A percentile compares a stretch with the other conserved stretches of the same genome.
Conservation (phyloP, 192 early-diverging fungal species). For the Podila horticola region DNA sequence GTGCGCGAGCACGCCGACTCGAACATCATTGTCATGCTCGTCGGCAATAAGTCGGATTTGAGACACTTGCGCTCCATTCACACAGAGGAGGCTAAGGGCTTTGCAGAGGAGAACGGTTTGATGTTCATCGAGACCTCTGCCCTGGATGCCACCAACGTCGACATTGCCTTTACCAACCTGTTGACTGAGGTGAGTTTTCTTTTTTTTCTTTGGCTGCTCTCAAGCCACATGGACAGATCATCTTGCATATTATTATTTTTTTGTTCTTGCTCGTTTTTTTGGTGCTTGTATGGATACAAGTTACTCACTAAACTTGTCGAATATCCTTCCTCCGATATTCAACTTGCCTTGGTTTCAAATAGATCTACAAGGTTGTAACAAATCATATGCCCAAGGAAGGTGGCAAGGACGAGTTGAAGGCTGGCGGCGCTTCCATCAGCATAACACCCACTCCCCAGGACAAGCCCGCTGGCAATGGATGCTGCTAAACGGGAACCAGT, state of each 20-base stretch:
- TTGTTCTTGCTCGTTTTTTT: background rate
- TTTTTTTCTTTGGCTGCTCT: background rate
- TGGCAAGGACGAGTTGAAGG: conserved; percentile 55
- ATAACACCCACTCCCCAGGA: conserved; percentile 50
- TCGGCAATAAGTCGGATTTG: conserved; percentile 96
- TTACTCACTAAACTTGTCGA: background rate
- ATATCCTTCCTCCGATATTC: background rate
- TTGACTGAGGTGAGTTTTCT: conserved; percentile 39
- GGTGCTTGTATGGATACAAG: background rate
- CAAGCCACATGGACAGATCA: background rate
- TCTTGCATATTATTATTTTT: background rate
- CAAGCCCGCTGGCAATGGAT: conserved; percentile 52
- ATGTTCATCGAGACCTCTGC: conserved; percentile 89
- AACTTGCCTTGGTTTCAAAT: conserved; percentile 1
- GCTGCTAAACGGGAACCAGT: conserved; percentile 32
- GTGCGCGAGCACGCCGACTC: conserved; percentile 96
- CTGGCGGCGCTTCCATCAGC: conserved; percentile 54
- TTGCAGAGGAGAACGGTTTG: conserved; percentile 83
- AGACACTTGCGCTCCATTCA: conserved; percentile 75
- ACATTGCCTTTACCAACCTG: conserved; percentile 73
- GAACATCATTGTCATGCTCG: conserved; percentile 93
- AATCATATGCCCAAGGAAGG: conserved; percentile 51
- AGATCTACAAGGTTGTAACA: conserved; percentile 57
- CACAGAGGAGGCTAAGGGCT: conserved; percentile 83
- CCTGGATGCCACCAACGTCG: conserved; percentile 86